Percentiles rank a stretch among this genome's conserved stretches.
These are phyloP conservation scores for Auriscalpium vulgare DNA, from an alignment of 768 basidiomycete genomes.

Conservation along the genomic window DNA sequence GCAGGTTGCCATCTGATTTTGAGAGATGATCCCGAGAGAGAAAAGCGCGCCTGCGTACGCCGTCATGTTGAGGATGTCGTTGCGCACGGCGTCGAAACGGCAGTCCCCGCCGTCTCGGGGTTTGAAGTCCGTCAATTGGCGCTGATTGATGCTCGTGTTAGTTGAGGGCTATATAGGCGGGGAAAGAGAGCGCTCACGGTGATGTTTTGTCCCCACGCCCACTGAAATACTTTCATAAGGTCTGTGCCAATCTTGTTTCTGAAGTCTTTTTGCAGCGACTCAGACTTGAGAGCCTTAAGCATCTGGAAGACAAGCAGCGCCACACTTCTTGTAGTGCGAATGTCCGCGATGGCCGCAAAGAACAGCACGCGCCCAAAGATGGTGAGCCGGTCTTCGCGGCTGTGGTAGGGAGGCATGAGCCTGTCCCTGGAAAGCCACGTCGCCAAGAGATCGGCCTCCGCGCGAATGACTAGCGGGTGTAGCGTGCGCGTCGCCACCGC, in stretches of 20 bases:
- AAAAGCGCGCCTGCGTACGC: neutral
- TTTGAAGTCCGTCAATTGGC: no score
- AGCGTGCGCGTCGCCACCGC: neutral
- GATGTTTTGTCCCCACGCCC: no score
- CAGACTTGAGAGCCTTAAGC: neutral
- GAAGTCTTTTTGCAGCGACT: no score
- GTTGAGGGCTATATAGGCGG: no score
- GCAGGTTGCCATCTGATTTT: neutral
- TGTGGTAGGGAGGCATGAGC: neutral
- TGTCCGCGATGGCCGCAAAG: neutral
- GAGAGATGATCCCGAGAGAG: neutral
- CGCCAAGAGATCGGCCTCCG: neutral
- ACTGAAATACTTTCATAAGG: no score
- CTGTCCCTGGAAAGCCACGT: neutral
- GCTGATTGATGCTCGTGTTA: no score
- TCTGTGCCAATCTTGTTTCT: no score
- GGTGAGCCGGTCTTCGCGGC: neutral
- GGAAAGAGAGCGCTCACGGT: no score
- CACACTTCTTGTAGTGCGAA: neutral
- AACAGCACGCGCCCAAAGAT: neutral
- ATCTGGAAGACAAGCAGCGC: neutral
- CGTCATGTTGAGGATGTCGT: neutral
- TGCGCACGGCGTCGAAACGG: neutral
- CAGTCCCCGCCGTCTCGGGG: no score
- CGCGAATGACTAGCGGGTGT: neutral